Evolutionary conservation across 2,329 filamentous ascomycete genomes (phyloP).

Genomic region (Teratosphaeria zuluensis): DNA sequence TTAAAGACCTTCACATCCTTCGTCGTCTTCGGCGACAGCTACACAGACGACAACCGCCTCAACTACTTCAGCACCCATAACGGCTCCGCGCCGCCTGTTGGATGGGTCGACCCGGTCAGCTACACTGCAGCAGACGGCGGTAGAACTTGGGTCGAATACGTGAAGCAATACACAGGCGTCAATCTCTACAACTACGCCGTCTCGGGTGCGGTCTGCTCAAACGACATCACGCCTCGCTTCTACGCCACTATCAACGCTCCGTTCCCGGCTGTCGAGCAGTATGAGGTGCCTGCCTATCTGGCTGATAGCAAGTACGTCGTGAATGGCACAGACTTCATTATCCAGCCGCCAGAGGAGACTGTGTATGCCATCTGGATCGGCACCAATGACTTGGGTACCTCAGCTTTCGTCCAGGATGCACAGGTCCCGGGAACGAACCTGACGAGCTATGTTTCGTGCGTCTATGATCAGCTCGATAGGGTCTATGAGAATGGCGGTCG

Average conservation of each 20-base stretch:
- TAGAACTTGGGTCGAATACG: slow-evolving; percentile 59
- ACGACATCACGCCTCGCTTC: slow-evolving; percentile 52
- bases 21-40: slow-evolving; percentile 59
- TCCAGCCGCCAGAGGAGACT: slow-evolving; percentile 46
- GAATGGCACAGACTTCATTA: slow-evolving; percentile 33
- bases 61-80: slow-evolving; percentile 52
- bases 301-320: slow-evolving; percentile 29
- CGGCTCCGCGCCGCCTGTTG: slow-evolving; percentile 53
- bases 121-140: slow-evolving; percentile 53
- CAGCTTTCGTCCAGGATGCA: slow-evolving; percentile 56
- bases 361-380: slow-evolving; percentile 73
- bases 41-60: slow-evolving; percentile 59
- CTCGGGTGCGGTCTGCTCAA: slow-evolving; percentile 61
- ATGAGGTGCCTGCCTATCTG: slow-evolving; percentile 40
- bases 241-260: slow-evolving; percentile 41
- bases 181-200: slow-evolving; percentile 51
- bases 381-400: slow-evolving; percentile 64
- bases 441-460: slow-evolving; percentile 56
- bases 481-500: slow-evolving; percentile 59
- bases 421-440: slow-evolving; percentile 52
- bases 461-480: slow-evolving; percentile 52
- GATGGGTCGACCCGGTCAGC: slow-evolving; percentile 40
- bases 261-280: slow-evolving; percentile 48
- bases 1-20: slow-evolving; percentile 48
- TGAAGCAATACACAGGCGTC: slow-evolving; percentile 45